phyloP scores from a whole-genome alignment of 2,329 filamentous ascomycete genomes.

The Pseudopithomyces maydicus region DNA sequence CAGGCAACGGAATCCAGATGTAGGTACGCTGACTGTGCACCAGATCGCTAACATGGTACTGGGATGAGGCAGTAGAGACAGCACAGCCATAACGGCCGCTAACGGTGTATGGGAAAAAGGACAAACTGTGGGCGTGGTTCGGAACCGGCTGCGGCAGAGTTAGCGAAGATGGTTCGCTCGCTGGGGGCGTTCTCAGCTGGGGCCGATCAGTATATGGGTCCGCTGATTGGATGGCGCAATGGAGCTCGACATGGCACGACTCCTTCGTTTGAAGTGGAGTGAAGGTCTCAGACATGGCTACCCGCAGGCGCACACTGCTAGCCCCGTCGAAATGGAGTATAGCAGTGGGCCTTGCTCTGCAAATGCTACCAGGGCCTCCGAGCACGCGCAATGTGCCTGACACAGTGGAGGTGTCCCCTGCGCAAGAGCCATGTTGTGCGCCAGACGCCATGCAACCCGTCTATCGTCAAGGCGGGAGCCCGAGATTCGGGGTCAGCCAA shows the following conservation, averaged over 20 bases:
- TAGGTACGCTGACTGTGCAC: slow-evolving; percentile 42
- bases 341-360: slow-evolving; percentile 15
- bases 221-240: slow-evolving; percentile 30
- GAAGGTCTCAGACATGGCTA: slow-evolving; percentile 12
- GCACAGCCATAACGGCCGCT: slow-evolving; percentile 43
- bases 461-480: slow-evolving; percentile 21
- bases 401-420: slow-evolving; percentile 18
- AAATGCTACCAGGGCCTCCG: slow-evolving; percentile 18
- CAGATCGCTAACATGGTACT: slow-evolving; percentile 32
- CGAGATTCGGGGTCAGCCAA: slow-evolving; percentile 31
- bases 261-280: slow-evolving; percentile 18
- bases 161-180: slow-evolving; percentile 29
- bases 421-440: slow-evolving; percentile 22
- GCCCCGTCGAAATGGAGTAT: slow-evolving; percentile 10
- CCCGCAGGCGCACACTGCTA: slow-evolving; percentile 16
- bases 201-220: slow-evolving; percentile 21
- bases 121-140: slow-evolving; percentile 27
- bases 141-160: slow-evolving; percentile 32
- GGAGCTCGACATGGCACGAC: slow-evolving; percentile 18
- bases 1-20: slow-evolving; percentile 41
- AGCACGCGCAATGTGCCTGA: slow-evolving; percentile 16
- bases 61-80: slow-evolving; percentile 33
- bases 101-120: slow-evolving; percentile 30
- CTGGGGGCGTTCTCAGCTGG: slow-evolving; percentile 40
- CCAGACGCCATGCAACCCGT: slow-evolving; percentile 20